Conservation (phyloP, 179 eudicot species). For the Actinidia chinensis region DNA sequence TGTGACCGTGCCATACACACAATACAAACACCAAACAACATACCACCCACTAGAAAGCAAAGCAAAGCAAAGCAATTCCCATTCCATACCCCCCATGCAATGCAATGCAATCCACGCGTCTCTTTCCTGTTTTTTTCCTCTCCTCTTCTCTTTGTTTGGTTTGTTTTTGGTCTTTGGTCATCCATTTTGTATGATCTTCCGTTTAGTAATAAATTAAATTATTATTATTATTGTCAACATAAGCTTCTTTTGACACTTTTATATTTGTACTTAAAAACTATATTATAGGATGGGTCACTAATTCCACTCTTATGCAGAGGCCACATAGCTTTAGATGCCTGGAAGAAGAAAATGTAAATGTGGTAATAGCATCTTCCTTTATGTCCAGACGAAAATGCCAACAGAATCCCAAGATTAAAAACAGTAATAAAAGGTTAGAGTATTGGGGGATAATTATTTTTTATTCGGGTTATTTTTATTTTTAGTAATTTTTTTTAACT, state of each 20-base stretch:
- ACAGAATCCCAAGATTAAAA: no score
- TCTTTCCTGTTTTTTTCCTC: neutral
- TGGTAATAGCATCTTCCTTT: conserved; percentile 1
- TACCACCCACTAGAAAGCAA: conserved; percentile 19
- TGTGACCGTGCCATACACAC: conserved; percentile 11
- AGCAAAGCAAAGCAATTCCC: neutral
- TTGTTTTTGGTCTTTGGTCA: conserved; percentile 23
- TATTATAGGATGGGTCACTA: neutral
- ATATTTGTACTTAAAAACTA: no score
- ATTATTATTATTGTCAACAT: neutral
- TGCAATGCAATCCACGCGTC: conserved; percentile 26
- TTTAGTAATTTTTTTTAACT: no score
- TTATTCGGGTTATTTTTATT: no score
- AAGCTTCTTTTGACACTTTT: no score
- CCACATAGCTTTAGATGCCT: neutral
- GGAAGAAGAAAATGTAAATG: neutral
- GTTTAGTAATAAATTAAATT: neutral
- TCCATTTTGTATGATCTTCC: neutral
- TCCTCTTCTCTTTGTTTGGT: conserved; percentile 16
- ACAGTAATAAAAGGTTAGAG: no score
- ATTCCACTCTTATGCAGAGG: no score
- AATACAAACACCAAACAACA: conserved; percentile 23
- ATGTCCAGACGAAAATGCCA: no score
- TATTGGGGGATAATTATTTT: no score
- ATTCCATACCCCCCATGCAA: conserved; percentile 16